A percentile compares a stretch with the other conserved stretches of the same genome.
Conservation (phyloP, 352 stramenopile species). For the Globisporangium rhizosaccharum region DNA sequence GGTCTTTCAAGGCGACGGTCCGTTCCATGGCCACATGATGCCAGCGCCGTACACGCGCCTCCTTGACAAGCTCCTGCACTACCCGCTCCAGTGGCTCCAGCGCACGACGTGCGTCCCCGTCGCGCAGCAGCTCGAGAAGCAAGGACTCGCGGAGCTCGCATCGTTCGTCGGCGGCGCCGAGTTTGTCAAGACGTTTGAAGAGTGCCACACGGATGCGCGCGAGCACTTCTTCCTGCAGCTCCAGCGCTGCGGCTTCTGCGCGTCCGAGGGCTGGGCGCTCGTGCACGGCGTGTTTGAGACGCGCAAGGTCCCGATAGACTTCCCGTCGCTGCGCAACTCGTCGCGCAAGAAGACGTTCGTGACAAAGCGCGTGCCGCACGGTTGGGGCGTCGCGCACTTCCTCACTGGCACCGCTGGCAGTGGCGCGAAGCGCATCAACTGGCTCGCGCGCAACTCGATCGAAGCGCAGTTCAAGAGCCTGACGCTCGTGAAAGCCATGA, state of each 20-base stretch:
- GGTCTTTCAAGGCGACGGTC: constrained; percentile 36
- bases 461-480: constrained; percentile 74
- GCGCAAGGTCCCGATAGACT: constrained; percentile 23
- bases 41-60: constrained; percentile 49
- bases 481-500: constrained; percentile 55
- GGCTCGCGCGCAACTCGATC: constrained; percentile 61
- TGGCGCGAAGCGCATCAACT: constrained; percentile 29
- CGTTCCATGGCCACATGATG: constrained; percentile 32
- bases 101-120: constrained; percentile 43
- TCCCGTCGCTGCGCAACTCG: constrained; percentile 12
- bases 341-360: constrained; percentile 16
- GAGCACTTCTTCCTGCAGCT: constrained; percentile 61
- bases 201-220: constrained; percentile 44
- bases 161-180: constrained; percentile 53
- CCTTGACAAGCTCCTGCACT: constrained; percentile 58
- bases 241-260: constrained; percentile 42
- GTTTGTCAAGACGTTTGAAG: constrained; percentile 70
- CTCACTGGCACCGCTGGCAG: constrained; percentile 37
- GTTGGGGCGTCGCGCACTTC: constrained; percentile 77
- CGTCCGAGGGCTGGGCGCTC: constrained; percentile 66
- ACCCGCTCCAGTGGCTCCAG: constrained; percentile 54
- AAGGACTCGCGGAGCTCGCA: constrained; percentile 41
- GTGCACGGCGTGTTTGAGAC: constrained; percentile 74
- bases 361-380: constrained; percentile 46
- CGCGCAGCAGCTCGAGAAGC: constrained; percentile 45